These are phyloP conservation scores for Taphrina communis DNA, from an alignment of 1,139 yeast species.

Conservation along the genomic window DNA sequence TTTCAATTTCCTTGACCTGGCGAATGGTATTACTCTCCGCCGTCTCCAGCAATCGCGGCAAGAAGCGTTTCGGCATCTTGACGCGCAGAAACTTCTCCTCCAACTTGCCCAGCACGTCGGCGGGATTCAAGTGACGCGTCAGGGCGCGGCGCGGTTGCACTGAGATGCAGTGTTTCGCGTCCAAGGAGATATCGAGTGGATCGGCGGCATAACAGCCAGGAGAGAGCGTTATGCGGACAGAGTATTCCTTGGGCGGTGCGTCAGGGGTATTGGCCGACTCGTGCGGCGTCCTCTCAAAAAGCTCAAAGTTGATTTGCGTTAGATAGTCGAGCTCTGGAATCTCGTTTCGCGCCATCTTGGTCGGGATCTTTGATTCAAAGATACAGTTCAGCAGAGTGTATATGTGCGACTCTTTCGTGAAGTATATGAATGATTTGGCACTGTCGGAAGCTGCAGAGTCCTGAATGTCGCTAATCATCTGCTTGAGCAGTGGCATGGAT, in stretches of 20 bases:
- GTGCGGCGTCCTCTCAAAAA: conserved; percentile 63
- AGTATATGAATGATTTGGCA: conserved; percentile 85
- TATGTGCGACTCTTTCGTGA: conserved; percentile 96
- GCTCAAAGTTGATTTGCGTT: conserved; percentile 91
- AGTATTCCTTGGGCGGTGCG: conserved; percentile 73
- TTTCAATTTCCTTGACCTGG: conserved; percentile 26
- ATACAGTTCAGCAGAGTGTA: conserved; percentile 89
- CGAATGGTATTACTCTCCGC: conserved; percentile 23
- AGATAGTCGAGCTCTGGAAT: conserved; percentile 94
- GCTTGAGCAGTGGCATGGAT: conserved; percentile 90
- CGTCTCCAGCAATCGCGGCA: conserved; percentile 56
- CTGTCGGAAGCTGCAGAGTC: conserved; percentile 76
- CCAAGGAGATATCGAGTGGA: conserved; percentile 94
- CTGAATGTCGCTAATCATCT: conserved; percentile 78
- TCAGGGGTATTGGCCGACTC: conserved; percentile 55
- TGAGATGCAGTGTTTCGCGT: conserved; percentile 94
- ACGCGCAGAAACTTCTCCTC: conserved; percentile 85
- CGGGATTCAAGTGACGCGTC: conserved; percentile 92
- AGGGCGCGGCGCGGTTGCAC: conserved; percentile 89
- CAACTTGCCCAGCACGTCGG: conserved; percentile 80
- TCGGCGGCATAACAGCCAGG: conserved; percentile 99
- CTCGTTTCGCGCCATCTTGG: conserved; percentile 91
- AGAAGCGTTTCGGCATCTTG: conserved; percentile 84
- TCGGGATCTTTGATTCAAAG: conserved; percentile 92
- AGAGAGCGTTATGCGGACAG: conserved; percentile 83